Evolutionary conservation across 1,284 basidiomycete genomes (phyloP).

Genomic region (Moniliella sp.): DNA sequence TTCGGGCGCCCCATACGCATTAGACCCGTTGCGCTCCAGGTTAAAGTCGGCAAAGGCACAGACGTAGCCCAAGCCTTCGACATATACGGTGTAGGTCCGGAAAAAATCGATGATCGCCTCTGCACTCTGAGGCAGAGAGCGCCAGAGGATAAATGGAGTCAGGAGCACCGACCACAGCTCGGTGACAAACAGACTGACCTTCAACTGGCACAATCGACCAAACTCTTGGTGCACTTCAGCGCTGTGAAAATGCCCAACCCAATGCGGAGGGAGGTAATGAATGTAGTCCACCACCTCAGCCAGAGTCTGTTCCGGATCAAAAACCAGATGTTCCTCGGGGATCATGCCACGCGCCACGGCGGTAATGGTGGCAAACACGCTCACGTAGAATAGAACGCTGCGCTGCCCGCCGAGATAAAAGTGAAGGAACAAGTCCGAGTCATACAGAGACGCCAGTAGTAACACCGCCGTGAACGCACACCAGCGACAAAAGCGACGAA

Average conservation of each 20-base stretch:
- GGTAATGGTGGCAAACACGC: slow-evolving; percentile 63
- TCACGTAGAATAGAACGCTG: slow-evolving; percentile 77
- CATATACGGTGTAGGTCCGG: slow-evolving; percentile 62
- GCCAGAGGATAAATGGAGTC: slow-evolving; percentile 81
- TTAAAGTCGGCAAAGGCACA: slow-evolving; percentile 96
- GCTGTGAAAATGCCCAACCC: slow-evolving; percentile 71
- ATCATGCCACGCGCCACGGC: slow-evolving; percentile 82
- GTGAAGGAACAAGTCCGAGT: slow-evolving; percentile 63
- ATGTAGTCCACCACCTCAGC: slow-evolving; percentile 73
- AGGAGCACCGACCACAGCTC: slow-evolving; percentile 74
- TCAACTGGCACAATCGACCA: slow-evolving; percentile 19
- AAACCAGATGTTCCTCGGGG: slow-evolving; percentile 69
- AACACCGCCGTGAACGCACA: slow-evolving; percentile 85
- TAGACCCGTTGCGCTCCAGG: slow-evolving; percentile 51
- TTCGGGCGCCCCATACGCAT: slow-evolving; percentile 51
- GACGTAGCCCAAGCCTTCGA: slow-evolving; percentile 83
- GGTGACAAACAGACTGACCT: slow-evolving; percentile 49
- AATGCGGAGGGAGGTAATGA: slow-evolving; percentile 79
- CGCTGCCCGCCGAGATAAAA: slow-evolving; percentile 83
- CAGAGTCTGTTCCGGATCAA: slow-evolving; percentile 79
- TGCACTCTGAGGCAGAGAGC: slow-evolving; percentile 66
- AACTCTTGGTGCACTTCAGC: slow-evolving; percentile 18
- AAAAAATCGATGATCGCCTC: slow-evolving; percentile 36
- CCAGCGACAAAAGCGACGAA: slow-evolving; percentile 89
- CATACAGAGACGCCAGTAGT: slow-evolving; percentile 69